Evolutionary conservation across 164 flowering plant species (phyloP).

Genomic region (Annona squamosa): DNA sequence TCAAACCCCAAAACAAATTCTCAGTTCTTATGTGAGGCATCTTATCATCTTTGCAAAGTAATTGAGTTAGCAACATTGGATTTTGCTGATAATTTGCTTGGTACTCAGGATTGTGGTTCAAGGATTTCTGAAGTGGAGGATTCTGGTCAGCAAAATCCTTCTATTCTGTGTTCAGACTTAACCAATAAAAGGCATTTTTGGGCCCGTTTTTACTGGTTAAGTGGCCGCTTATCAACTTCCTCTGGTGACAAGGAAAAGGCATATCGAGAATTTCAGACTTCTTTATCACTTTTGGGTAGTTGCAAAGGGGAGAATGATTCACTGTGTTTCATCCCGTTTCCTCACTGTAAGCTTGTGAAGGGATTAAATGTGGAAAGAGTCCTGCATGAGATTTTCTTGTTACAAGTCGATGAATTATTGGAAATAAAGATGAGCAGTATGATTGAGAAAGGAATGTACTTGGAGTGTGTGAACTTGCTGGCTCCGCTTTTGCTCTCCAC

Average conservation of each 20-base stretch:
- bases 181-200: conserved; percentile 48
- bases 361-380: conserved; percentile 53
- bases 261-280: conserved; percentile 45
- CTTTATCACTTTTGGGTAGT: conserved; percentile 53
- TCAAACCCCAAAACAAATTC: conserved; percentile 33
- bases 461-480: conserved; percentile 59
- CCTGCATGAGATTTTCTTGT: conserved; percentile 57
- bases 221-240: conserved; percentile 57
- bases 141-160: conserved; percentile 8
- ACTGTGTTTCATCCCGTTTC: conserved; percentile 28
- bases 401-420: conserved; percentile 58
- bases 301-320: conserved; percentile 24
- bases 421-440: conserved; percentile 39
- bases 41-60: conserved; percentile 84
- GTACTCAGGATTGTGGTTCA: conserved; percentile 9
- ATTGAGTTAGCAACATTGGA: conserved; percentile 70
- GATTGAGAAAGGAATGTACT: conserved; percentile 64
- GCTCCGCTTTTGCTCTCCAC: conserved; percentile 63
- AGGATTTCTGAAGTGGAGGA: conserved; percentile 9
- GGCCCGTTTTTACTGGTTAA: conserved; percentile 83
- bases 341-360: conserved; percentile 55
- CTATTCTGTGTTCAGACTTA: conserved; percentile 20
- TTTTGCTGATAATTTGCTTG: conserved; percentile 26
- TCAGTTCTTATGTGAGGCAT: conserved; percentile 51
- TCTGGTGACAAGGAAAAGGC: conserved; percentile 75